phyloP scores from a whole-genome alignment of 1,284 basidiomycete species.

The Cryptococcus sp. region DNA sequence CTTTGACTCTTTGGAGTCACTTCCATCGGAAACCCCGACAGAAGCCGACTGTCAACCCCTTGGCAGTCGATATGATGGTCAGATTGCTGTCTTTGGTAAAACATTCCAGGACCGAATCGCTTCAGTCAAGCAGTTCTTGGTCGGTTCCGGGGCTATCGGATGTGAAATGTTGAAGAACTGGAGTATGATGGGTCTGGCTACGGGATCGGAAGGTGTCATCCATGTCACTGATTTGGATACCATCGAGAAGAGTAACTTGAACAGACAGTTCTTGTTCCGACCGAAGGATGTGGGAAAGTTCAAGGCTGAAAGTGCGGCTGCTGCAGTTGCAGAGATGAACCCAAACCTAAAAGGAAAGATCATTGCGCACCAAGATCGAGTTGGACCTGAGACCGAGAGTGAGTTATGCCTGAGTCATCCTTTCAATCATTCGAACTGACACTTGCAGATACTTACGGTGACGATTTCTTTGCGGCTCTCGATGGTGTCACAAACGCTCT shows the following conservation, averaged over 20 bases:
- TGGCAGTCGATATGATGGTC: constrained; percentile 84
- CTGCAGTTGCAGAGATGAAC: constrained; percentile 95
- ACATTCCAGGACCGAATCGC: constrained; percentile 89
- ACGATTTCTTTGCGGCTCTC: constrained; percentile 79
- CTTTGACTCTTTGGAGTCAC: constrained; percentile 95
- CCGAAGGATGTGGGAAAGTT: constrained; percentile 96
- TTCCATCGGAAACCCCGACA: constrained; percentile 68
- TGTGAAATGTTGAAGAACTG: constrained; percentile 99
- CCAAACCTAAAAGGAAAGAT: constrained; percentile 87
- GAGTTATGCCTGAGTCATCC: constrained; percentile 34
- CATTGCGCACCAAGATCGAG: constrained; percentile 83
- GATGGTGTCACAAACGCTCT: constrained; percentile 99
- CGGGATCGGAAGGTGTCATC: constrained; percentile 74
- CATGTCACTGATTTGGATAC: constrained; percentile 98
- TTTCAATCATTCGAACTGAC: neutral
- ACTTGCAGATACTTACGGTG: constrained; percentile 72
- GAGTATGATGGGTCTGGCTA: constrained; percentile 97
- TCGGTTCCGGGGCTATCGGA: constrained; percentile 96
- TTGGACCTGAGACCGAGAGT: constrained; percentile 91
- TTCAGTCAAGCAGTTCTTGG: constrained; percentile 90
- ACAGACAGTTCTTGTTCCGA: constrained; percentile 97
- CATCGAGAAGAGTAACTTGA: constrained; percentile 98
- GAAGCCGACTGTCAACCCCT: constrained; percentile 82
- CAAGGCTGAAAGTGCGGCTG: constrained; percentile 92
- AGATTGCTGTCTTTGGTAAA: constrained; percentile 93